Base-by-base conservation (phyloP, 257 asterid genomes). In the Eucommia ulmoides region DNA sequence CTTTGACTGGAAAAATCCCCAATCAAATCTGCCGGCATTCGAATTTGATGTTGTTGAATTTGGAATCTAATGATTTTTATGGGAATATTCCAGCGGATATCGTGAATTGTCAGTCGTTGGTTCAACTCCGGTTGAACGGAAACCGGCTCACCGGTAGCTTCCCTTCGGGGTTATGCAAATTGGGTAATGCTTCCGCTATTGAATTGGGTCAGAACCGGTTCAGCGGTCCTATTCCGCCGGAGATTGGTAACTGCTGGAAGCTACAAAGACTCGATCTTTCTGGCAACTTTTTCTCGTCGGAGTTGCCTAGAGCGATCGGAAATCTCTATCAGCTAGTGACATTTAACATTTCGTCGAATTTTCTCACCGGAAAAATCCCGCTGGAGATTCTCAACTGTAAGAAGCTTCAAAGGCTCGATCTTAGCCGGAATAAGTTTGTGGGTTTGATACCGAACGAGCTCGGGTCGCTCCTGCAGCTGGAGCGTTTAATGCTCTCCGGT, bases 221-320 rank as follows among this genome's bases (percentile, higher is more conserved):
- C 45, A 38, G 3, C n/a, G 45, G 45, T 38, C 45, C 45, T 38
- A 15, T 38, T 38, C 45, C 45, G 11, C 45, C 45, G n/a, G 45
- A 15, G 3, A 38, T 38, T 38, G 45, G 45, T 8, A 38, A 38
- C 16, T 38, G 45, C n/a, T 18, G 2, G 2, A 38, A 38, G 10
- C n/a, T 38, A 38, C 9, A 38, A 38, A 38, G 45, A 15, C 45
- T 38, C n/a, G 45, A 38, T 3, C 5, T 38, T 18, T 38, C n/a
- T 3, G 45, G 45, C 2, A 38, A 38, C n/a, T 38, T 3, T 15
- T 38, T 38, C 45, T 8, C 3, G 2, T 38, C 45, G 3, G n/a
- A 38, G 7, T 38, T 38, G 45, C 45, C 45, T 8, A 38, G n/a
- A 14, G 45, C 11, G n/a, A 15, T 38, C 11, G 45, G 45, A 38